phyloP scores from a whole-genome alignment of 2,329 filamentous ascomycete genomes.

The Incumbomyces delicatus region DNA sequence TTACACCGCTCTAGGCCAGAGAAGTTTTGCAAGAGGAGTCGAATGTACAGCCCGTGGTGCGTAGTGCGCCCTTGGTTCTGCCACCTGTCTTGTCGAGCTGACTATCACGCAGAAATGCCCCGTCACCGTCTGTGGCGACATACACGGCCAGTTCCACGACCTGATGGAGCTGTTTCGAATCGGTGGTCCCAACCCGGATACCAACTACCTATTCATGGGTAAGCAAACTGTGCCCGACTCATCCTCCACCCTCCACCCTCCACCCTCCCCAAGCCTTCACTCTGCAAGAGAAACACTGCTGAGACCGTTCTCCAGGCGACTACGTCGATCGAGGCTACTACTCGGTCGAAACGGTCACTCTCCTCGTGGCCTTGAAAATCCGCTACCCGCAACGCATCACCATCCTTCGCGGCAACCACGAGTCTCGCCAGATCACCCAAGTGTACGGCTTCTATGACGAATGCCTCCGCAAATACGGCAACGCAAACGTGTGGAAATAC shows the following conservation, averaged over 20 bases:
- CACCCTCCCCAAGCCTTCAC: conserved; percentile 7
- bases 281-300: conserved; percentile 11
- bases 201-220: conserved; percentile 99
- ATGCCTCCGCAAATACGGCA: conserved; percentile 96
- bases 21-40: conserved; percentile 96
- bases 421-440: conserved; percentile 97
- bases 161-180: conserved; percentile 99
- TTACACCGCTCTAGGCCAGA: conserved; percentile 54
- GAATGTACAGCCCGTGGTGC: conserved; percentile 96
- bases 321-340: conserved; percentile 99
- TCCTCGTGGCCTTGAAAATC: conserved; percentile 94
- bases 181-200: conserved; percentile 93
- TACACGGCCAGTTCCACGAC: conserved; percentile 98
- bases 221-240: conserved; percentile 26
- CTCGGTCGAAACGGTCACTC: conserved; percentile 93
- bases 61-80: not conserved
- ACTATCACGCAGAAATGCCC: conserved; percentile 69
- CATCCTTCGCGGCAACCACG: conserved; percentile 96
- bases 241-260: conserved; percentile 6
- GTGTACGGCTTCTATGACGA: conserved; percentile 99
- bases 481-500: conserved; percentile 98
- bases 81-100: conserved; percentile 4
- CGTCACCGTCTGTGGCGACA: conserved; percentile 96
- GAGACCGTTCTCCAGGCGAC: conserved; percentile 54
- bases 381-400: conserved; percentile 97